These are phyloP conservation scores for Deuterostichococcus epilithicus DNA, from an alignment of 139 green algal species.

Conservation along the genomic window DNA sequence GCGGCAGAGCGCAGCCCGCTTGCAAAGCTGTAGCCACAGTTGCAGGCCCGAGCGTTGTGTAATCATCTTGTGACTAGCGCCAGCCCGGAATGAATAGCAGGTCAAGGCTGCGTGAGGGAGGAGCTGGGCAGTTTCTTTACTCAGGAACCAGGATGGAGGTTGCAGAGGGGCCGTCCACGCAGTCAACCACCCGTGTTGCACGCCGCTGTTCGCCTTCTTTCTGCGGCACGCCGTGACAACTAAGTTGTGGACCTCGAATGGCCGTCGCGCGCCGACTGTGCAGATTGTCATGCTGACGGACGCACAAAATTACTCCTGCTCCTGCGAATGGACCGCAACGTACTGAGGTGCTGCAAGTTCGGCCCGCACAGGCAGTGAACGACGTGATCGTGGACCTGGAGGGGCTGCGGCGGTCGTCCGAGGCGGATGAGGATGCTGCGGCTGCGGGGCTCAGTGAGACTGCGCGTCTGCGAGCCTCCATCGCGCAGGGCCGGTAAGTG, in stretches of 20 bases:
- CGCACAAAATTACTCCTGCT: neutral
- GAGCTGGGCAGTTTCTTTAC: no score
- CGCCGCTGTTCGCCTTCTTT: no score
- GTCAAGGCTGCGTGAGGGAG: no score
- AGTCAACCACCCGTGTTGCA: no score
- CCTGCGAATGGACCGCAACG: no score
- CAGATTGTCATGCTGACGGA: neutral
- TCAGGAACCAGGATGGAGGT: no score
- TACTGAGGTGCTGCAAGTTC: neutral
- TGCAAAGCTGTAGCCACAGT: neutral
- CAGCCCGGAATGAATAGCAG: no score
- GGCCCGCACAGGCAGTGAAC: conserved; percentile 25
- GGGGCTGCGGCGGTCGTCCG: conserved; percentile 5
- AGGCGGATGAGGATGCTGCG: conserved; percentile 21
- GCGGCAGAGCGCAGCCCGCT: neutral
- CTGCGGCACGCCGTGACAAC: neutral
- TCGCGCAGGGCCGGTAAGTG: neutral
- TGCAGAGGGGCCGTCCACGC: no score
- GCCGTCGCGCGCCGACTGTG: neutral
- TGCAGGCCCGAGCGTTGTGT: no score
- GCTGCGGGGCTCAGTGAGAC: neutral
- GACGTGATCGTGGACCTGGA: conserved; percentile 32
- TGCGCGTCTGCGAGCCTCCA: neutral
- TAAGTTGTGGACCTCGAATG: neutral
- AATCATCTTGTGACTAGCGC: no score